Evolutionary conservation across 2,329 filamentous ascomycete genomes (phyloP), one percentile per base, ranked within the genome.

Genomic region (Aspergillus hiratsukae): DNA sequence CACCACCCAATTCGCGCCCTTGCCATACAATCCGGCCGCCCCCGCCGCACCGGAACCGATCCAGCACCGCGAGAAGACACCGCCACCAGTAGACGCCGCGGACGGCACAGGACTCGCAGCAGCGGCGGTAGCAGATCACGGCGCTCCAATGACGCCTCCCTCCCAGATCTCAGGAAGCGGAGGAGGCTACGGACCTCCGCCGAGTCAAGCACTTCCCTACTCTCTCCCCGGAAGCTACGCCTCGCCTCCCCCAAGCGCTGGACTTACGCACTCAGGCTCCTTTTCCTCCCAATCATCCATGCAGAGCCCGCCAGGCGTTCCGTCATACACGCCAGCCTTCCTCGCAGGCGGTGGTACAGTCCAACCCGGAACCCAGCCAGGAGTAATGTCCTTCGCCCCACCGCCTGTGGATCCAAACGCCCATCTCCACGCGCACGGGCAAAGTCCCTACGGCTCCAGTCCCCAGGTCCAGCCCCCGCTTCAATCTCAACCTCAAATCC

Each of bases 1-100:
- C 31, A 61, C 70, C 48, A 66, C 70, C 40, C 72, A 67, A 61
- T 80, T 76, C 57, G 69, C 78, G 2, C 82, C 83, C 3, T 75
- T 85, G 58, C 81, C 83, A n/a, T 87, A 87, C 66, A 87, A 87
- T 61, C 85, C 85, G 17, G 84, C 85, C 9, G 84, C 85, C 4
- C 85, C 85, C 23, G 77, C 83, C n/a, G 84, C 83, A 0, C 85
- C 85, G 6, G 85, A 87, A 65, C 83, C 83, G 2, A 85, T 87
- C 52, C 77, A 81, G 45, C 80, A 85, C 63, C 80, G 85, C n/a
- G 84, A 87, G 69, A 86, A 86, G 73, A 87, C 85, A 3, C 85
- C 85, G 2, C 85, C 85, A 6, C 85, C 85, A 11, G 72, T 75
- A 27, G 84, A 87, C 68, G 82, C 77, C 40, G 77, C 72, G 17